Conservation (phyloP, 352 stramenopile species). For the Aphanomyces stellatus region DNA sequence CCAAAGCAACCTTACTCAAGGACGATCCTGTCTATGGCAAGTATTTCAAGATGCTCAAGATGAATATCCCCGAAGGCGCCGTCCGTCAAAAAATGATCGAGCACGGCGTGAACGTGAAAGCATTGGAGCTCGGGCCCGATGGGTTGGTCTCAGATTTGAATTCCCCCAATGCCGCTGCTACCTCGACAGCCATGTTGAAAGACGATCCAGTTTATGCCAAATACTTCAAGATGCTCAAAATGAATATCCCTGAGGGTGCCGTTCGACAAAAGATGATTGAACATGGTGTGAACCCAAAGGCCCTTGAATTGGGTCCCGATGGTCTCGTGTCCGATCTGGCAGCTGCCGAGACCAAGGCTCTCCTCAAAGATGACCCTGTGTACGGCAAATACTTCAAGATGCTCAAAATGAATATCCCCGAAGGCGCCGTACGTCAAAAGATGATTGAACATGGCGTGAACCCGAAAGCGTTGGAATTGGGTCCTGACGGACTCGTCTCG, state of each 20-base stretch:
- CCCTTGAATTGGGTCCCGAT: constrained; percentile 59
- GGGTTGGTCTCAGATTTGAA: constrained; percentile 1
- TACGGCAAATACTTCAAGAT: constrained; percentile 91
- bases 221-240: constrained; percentile 79
- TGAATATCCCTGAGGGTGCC: constrained; percentile 42
- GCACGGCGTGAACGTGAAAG: constrained; percentile 24
- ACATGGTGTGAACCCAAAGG: constrained; percentile 46
- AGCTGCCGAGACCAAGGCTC: background rate
- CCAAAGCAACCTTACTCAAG: constrained; percentile 26
- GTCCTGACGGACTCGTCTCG: background rate
- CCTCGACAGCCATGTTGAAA: constrained; percentile 23
- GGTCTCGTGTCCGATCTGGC: constrained; percentile 13
- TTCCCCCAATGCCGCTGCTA: too few relatives aligned
- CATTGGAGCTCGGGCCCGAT: constrained; percentile 15
- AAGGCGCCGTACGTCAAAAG: constrained; percentile 77
- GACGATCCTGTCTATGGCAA: constrained; percentile 58
- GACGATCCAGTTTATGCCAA: constrained; percentile 30
- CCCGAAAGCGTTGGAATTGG: constrained; percentile 15
- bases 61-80: constrained; percentile 78
- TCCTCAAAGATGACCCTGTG: constrained; percentile 39
- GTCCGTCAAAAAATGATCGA: constrained; percentile 77
- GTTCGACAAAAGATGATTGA: constrained; percentile 49
- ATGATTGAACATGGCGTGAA: constrained; percentile 39
- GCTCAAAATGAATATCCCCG: constrained; percentile 85
- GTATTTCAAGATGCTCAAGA: constrained; percentile 93